phyloP scores from a whole-genome alignment of 208 protist genomes.

The Leishmania amazonensis region DNA sequence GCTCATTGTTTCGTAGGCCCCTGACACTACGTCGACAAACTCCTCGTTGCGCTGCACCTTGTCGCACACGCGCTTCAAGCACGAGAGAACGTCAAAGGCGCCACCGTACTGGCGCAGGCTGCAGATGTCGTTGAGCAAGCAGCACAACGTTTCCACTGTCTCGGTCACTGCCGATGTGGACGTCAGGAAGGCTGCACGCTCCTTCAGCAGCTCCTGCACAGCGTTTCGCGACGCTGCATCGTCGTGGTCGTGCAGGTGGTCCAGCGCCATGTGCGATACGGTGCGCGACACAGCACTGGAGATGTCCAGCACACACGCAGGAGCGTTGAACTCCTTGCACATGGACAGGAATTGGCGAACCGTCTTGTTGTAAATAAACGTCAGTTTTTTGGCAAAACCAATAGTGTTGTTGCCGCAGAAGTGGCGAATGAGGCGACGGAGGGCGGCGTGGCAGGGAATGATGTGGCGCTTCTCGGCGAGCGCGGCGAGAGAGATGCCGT shows the following conservation, averaged over 20 bases:
- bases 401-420: slow-evolving; percentile 64
- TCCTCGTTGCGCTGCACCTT: slow-evolving; percentile 36
- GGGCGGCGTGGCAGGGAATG: slow-evolving; percentile 42
- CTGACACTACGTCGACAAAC: slow-evolving; percentile 28
- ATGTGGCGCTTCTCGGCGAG: slow-evolving; percentile 61
- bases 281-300: slow-evolving; percentile 42
- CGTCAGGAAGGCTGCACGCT: slow-evolving; percentile 63
- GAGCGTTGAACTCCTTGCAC: slow-evolving; percentile 58
- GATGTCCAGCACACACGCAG: slow-evolving; percentile 42
- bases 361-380: slow-evolving; percentile 71
- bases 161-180: slow-evolving; percentile 38
- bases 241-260: slow-evolving; percentile 31
- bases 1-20: slow-evolving; percentile 66
- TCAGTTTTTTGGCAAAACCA: slow-evolving; percentile 58
- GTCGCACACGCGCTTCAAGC: slow-evolving; percentile 66
- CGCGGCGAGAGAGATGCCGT: slow-evolving; percentile 48
- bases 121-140: slow-evolving; percentile 49
- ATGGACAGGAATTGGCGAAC: slow-evolving; percentile 53
- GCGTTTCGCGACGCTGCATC: slow-evolving; percentile 24
- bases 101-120: slow-evolving; percentile 47
- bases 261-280: slow-evolving; percentile 48
- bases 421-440: slow-evolving; percentile 38
- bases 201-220: slow-evolving; percentile 38
- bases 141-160: slow-evolving; percentile 61
- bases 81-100: slow-evolving; percentile 55